Conservation (phyloP, 495 filamentous ascomycete species). For the Arthonia radiata region DNA sequence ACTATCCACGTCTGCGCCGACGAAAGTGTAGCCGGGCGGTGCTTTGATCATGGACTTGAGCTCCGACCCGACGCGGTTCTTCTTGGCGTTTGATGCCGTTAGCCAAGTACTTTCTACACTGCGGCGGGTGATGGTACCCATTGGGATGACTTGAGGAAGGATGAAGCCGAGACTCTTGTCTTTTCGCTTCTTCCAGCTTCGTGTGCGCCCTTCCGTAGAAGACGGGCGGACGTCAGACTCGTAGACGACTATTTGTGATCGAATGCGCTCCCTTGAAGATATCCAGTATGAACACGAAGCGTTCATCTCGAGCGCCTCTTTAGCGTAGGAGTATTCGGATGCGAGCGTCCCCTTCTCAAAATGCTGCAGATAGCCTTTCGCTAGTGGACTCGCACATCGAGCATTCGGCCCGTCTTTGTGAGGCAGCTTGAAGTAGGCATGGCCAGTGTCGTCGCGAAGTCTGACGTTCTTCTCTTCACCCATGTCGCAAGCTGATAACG, state of each 20-base stretch:
- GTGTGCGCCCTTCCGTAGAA: no score
- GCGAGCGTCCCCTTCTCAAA: conserved; percentile 74
- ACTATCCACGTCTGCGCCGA: conserved; percentile 96
- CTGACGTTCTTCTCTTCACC: conserved; percentile 37
- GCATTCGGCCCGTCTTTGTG: conserved; percentile 84
- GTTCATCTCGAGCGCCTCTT: conserved; percentile 93
- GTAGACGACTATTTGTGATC: conserved; percentile 81
- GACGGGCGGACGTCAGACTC: conserved; percentile 23
- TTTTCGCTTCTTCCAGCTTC: no score
- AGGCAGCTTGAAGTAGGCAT: conserved; percentile 75
- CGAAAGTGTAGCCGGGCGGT: conserved; percentile 73
- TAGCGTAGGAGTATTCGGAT: conserved; percentile 71
- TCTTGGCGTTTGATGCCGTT: conserved; percentile 89
- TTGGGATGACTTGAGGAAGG: conserved; percentile 94
- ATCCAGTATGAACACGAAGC: conserved; percentile 98
- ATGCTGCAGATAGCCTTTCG: conserved; percentile 71
- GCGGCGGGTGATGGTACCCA: conserved; percentile 93
- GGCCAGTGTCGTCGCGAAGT: conserved; percentile 37
- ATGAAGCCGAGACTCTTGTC: conserved; percentile 55
- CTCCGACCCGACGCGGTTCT: conserved; percentile 86
- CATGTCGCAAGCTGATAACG: conserved; percentile 51
- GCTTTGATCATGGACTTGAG: conserved; percentile 92
- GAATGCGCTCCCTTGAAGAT: conserved; percentile 74
- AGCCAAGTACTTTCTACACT: conserved; percentile 97
- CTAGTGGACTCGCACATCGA: conserved; percentile 61